A percentile compares a stretch with the other conserved stretches of the same genome.
Conservation (phyloP, 306 rosid genomes). For the Sesbania bispinosa region DNA sequence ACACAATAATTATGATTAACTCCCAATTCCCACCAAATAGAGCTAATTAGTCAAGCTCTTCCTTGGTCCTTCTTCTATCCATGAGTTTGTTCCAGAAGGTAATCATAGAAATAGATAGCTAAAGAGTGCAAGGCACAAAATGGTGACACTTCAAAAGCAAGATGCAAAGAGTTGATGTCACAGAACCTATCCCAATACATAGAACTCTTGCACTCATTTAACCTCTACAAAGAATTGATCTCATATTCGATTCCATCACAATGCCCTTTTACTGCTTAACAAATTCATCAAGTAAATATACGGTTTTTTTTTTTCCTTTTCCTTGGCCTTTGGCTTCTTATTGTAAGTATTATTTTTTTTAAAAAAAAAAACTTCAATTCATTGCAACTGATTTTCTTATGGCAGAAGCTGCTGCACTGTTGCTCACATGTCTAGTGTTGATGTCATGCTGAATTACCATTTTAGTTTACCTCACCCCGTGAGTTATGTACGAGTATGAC, state of each 20-base stretch:
- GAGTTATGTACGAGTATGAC: constrained; percentile 16
- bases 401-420: not conserved
- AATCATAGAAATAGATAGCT: not conserved
- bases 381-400: not conserved
- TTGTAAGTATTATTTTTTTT: not conserved
- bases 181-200: not conserved
- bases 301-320: not conserved
- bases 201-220: not conserved
- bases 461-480: constrained; percentile 25
- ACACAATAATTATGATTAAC: too few relatives aligned
- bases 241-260: not conserved
- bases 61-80: not conserved
- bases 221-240: not conserved
- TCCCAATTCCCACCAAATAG: not conserved
- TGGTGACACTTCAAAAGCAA: not conserved
- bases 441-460: constrained; percentile 14
- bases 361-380: not conserved
- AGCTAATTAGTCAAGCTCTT: not conserved
- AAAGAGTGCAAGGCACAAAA: not conserved
- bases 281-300: not conserved
- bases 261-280: too few relatives aligned
- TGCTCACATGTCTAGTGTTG: constrained; percentile 16
- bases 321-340: not conserved
- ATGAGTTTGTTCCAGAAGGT: not conserved
- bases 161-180: not conserved